Conservation (phyloP, 2,329 filamentous ascomycete genomes). For the Alternaria hordeiaustralica region DNA sequence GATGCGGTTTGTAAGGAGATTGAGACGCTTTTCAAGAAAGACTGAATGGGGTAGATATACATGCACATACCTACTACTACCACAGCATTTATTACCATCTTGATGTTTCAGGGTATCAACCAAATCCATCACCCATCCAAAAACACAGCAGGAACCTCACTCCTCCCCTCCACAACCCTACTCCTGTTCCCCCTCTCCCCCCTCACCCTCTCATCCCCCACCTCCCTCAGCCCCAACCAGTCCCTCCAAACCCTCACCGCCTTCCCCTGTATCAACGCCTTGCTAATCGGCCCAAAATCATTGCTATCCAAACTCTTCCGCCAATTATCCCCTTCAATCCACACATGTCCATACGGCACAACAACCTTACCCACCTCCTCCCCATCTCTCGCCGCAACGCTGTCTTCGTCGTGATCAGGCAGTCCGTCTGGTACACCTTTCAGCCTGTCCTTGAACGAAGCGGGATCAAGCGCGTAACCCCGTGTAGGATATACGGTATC, state of each 20-base stretch:
- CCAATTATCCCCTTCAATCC: constrained; percentile 91
- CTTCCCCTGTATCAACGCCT: constrained; percentile 75
- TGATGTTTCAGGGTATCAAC: too few relatives aligned
- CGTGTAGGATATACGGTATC: constrained; percentile 67
- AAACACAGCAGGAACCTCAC: constrained; percentile 28
- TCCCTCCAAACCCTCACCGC: constrained; percentile 73
- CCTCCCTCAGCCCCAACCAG: constrained; percentile 57
- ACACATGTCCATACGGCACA: constrained; percentile 85
- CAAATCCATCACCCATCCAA: constrained; percentile 2
- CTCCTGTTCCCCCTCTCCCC: constrained; percentile 50
- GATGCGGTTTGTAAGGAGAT: constrained; percentile 63
- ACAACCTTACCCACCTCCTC: constrained; percentile 52
- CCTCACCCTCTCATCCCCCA: constrained; percentile 60
- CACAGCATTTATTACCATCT: neutral
- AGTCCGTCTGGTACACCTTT: constrained; percentile 40
- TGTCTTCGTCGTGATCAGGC: constrained; percentile 22
- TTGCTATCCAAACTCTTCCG: constrained; percentile 82
- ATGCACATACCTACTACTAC: constrained; percentile 12
- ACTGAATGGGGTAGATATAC: neutral
- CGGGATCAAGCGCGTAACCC: constrained; percentile 55
- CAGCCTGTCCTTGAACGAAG: constrained; percentile 12
- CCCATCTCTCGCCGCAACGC: constrained; percentile 15
- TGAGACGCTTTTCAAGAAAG: constrained; percentile 48
- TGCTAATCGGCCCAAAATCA: constrained; percentile 83
- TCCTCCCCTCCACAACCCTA: constrained; percentile 49